phyloP scores from a whole-genome alignment of 202 grass and related monocot genomes.

The Sporobolus alterniflorus region DNA sequence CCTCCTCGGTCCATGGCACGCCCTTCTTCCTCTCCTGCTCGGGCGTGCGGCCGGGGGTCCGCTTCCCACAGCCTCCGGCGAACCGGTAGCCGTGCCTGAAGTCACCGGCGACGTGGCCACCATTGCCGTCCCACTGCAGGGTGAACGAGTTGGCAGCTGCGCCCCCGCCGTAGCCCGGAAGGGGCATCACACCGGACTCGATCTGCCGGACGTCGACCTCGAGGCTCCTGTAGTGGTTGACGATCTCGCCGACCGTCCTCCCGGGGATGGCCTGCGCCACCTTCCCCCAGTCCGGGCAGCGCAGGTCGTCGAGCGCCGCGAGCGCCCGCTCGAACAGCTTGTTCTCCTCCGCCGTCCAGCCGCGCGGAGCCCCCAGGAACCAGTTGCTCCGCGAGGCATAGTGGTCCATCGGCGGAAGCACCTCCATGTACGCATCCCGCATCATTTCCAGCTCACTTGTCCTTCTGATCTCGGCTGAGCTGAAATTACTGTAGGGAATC shows the following conservation, averaged over 20 bases:
- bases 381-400: slow-evolving; percentile 35
- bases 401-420: slow-evolving; percentile 58
- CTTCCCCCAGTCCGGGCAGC: slow-evolving; percentile 63
- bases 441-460: slow-evolving; percentile 46
- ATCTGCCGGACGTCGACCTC: slow-evolving; percentile 81
- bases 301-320: slow-evolving; percentile 66
- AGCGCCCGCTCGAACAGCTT: slow-evolving; percentile 89
- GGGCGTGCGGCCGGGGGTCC: slow-evolving; percentile 39
- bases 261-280: slow-evolving; percentile 81
- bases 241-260: slow-evolving; percentile 68
- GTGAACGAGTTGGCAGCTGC: slow-evolving; percentile 41
- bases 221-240: slow-evolving; percentile 69
- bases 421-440: slow-evolving; percentile 72
- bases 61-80: slow-evolving; percentile 51
- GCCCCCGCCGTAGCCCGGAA: slow-evolving; percentile 30
- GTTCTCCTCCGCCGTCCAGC: slow-evolving; percentile 88
- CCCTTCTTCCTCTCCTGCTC: slow-evolving; percentile 99
- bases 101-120: slow-evolving; percentile 21
- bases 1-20: slow-evolving; percentile 96
- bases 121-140: slow-evolving; percentile 61
- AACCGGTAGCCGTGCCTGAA: slow-evolving; percentile 48
- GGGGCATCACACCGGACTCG: slow-evolving; percentile 64
- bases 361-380: slow-evolving; percentile 23
- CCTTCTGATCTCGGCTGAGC: neutral
- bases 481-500: slow-evolving; percentile 37